Conservation (phyloP, 108 stramenopile genomes). For the Nitzschia sp. region DNA sequence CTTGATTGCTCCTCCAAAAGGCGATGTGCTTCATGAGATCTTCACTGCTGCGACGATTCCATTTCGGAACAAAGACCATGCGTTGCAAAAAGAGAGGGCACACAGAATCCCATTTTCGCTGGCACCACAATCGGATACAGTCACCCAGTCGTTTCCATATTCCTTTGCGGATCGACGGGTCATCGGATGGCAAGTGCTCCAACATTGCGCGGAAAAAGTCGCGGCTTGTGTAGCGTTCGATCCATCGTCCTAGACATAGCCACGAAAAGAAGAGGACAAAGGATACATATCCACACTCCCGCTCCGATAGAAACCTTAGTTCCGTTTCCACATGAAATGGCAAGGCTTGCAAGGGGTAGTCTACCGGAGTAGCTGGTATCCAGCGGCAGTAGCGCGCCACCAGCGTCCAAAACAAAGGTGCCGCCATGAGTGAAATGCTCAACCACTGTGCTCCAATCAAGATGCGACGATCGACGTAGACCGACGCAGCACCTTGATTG, state of each 20-base stretch:
- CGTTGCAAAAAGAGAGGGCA: constrained; percentile 65
- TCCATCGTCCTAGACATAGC: constrained; percentile 52
- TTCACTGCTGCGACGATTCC: constrained; percentile 51
- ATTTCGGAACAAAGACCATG: constrained; percentile 39
- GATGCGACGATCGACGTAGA: constrained; percentile 61
- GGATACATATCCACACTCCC: constrained; percentile 34
- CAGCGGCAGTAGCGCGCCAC: constrained; percentile 45
- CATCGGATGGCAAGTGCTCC: constrained; percentile 19
- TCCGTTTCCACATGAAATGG: constrained; percentile 39
- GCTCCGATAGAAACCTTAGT: constrained; percentile 41
- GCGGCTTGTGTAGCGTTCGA: constrained; percentile 60
- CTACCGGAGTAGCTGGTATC: constrained; percentile 49
- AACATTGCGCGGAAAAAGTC: constrained; percentile 52
- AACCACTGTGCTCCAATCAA: constrained; percentile 70
- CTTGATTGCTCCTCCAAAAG: constrained; percentile 46
- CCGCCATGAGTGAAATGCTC: constrained; percentile 52
- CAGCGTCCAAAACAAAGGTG: constrained; percentile 55
- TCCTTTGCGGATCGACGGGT: not conserved
- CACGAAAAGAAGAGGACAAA: constrained; percentile 32
- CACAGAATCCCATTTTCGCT: constrained; percentile 45
- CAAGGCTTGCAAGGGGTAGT: constrained; percentile 44
- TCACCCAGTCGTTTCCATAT: constrained; percentile 1
- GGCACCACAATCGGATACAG: constrained; percentile 5
- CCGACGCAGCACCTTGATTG: constrained; percentile 32
- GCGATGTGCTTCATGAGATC: constrained; percentile 46